phyloP scores from a whole-genome alignment of 768 basidiomycete species.

The Suillus subluteus region DNA sequence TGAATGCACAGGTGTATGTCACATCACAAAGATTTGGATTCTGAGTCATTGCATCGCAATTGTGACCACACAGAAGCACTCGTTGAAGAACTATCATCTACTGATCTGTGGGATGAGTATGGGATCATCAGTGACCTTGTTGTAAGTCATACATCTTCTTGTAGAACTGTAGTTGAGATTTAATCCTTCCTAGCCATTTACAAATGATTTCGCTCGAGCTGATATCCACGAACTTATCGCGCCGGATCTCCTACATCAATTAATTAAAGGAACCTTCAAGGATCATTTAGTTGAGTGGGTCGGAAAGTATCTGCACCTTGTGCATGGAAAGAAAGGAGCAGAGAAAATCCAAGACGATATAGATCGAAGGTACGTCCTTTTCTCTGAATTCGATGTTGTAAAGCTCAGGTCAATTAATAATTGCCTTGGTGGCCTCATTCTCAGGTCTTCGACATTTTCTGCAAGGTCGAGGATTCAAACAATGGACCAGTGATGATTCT shows the following conservation, averaged over 20 bases:
- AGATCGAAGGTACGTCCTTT: neutral
- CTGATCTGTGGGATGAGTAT: neutral
- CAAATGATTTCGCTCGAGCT: neutral
- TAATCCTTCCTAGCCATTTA: neutral
- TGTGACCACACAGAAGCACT: conserved; percentile 26
- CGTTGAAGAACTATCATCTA: conserved; percentile 9
- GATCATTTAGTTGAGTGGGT: neutral
- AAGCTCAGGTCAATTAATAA: neutral
- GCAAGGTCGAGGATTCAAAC: neutral
- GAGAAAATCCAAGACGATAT: neutral
- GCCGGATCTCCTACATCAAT: neutral
- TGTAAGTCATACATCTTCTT: neutral
- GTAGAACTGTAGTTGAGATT: too few relatives aligned
- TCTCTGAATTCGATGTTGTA: rapidly evolving
- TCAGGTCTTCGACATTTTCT: neutral
- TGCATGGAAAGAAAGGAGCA: neutral
- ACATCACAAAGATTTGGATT: conserved; percentile 25
- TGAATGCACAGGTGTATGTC: conserved; percentile 20
- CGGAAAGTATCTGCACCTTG: neutral
- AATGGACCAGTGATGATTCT: neutral
- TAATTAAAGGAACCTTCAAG: neutral
- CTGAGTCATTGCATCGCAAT: conserved; percentile 12
- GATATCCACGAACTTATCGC: neutral
- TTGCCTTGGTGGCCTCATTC: neutral
- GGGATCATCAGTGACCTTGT: neutral